Evolutionary conservation across 1,284 basidiomycete species (phyloP), one percentile per base, ranked within the genome.

Genomic region (Microbotryomycetes sp.): DNA sequence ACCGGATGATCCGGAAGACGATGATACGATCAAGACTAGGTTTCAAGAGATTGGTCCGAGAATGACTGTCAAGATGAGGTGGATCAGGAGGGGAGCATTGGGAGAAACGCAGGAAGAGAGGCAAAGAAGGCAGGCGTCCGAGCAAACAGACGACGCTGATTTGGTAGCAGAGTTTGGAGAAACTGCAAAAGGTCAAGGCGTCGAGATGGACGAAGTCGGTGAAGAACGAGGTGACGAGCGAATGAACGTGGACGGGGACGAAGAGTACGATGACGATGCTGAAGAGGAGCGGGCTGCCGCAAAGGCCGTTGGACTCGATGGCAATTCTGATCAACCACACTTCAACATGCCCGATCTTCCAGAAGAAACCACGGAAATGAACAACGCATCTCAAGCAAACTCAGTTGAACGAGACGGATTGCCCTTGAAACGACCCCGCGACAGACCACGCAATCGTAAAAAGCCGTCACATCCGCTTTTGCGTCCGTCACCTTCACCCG

Each of bases 41-140:
- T 78, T 99, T 54, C 96, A 99, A 76, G 96, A 99, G 76, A 99
- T 98, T 64, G 96, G 96, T 0, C 96, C 96, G 4, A 83, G 94
- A 28, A 97, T 99, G 74, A 98, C 96, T 0, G 80, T 98, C 21
- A 98, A 98, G 78, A 78, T 99, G 60, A 80, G 87, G 31, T 94
- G 87, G 79, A 76, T 99, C 64, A 86, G 89, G 73, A 90, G 89
- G 71, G 91, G 91, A 18, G 60, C 68, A 9, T 52, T 73, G 30
- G 70, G 65, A 4, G 63, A 67, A 57, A 70, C 66, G 31, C 60
- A 62, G 2, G 62, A 69, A 51, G 65, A 64, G 57, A 49, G 63
- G 13, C 21, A 35, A 6, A 45, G 21, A 50, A 45, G 66, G 15
- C 67, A 65, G 60, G 51, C 27, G 54, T 54, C 48, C 27, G 62